A percentile compares a stretch with the other conserved stretches of the same genome.
phyloP scores from a whole-genome alignment of 331 rosid species.

The Malus hybrid region DNA sequence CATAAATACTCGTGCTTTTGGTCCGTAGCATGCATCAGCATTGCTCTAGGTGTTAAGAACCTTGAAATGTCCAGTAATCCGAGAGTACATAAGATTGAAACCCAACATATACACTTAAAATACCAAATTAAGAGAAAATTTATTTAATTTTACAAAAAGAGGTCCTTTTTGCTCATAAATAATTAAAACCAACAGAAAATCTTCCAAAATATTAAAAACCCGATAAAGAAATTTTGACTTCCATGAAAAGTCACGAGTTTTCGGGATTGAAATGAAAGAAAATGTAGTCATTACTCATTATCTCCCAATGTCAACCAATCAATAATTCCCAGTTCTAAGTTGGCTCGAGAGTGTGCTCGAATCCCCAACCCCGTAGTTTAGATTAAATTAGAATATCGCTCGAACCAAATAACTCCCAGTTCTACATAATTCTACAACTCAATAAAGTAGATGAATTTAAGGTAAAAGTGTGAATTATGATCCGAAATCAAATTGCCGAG shows the following conservation, averaged over 20 bases:
- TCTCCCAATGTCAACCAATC: conserved; percentile 5
- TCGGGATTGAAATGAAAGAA: conserved; percentile 4
- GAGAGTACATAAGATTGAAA: not conserved
- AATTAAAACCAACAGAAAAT: not conserved
- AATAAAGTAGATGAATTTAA: conserved; percentile 2
- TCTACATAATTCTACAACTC: conserved; percentile 5
- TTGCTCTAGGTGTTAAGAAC: not conserved
- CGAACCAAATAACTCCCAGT: not conserved
- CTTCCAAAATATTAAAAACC: not conserved
- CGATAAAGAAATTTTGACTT: not conserved
- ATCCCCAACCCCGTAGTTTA: too few relatives aligned
- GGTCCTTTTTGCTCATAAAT: too few relatives aligned
- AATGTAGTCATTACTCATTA: conserved; percentile 4
- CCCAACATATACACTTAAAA: not conserved
- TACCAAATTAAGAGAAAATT: not conserved
- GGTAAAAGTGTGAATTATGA: not conserved
- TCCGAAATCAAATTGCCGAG: conserved; percentile 7
- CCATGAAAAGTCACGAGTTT: not conserved
- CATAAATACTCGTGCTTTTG: not conserved
- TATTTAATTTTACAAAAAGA: too few relatives aligned
- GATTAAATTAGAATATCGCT: too few relatives aligned
- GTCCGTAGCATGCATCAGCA: not conserved
- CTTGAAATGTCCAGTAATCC: not conserved
- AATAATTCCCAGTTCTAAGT: not conserved
- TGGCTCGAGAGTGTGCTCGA: too few relatives aligned